Base-by-base conservation (phyloP, 192 early-diverging fungal species). In the Backusella macrospora region DNA sequence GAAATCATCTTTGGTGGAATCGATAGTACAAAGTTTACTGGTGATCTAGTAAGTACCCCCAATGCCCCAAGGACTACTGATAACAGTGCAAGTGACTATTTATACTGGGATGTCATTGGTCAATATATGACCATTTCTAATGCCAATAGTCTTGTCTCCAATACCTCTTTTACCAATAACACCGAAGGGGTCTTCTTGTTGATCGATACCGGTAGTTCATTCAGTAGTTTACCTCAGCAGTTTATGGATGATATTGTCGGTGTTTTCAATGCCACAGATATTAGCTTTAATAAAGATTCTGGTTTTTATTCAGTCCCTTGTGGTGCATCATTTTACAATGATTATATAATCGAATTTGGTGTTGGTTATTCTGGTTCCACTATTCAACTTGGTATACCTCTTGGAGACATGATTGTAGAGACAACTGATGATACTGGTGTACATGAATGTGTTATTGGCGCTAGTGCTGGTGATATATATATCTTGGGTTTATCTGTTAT, bases 91-190 rank as follows among this genome's bases (percentile, higher is more conserved):
- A 59, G 7, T 26, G 52, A 59, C 4, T 59, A 59, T 5, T 9
- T 2, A 12, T 21, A 23, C 21, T 59, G 52, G 52, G 52, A 59
- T 21, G 4, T 59, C 26, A 21, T 5, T 23, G 52, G 52, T 13
- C 52, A 59, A 59, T 59, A 59, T 12, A 59, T 59, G 52, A 18
- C 52, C 26, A 59, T 59, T 59, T 12, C 21, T 59, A 59, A 59
- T 59, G 1, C 52, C 26, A 21, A 23, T 1, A 23, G 52, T 26
- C 21, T 23, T 59, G 52, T 26, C 21, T 59, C 52, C 12, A 59
- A 59, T 59, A 23, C 26, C 10, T 26, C 52, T 26, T 59, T 23
- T 59, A 18, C 18, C 7, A 59, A 59, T 13, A 0, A 18, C 2
- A 59, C 52, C 26, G 52, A 13, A 4, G 21, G 10, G 5, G 21